Conservation (phyloP, 78 protist species). For the Emiliania huxleyi region DNA sequence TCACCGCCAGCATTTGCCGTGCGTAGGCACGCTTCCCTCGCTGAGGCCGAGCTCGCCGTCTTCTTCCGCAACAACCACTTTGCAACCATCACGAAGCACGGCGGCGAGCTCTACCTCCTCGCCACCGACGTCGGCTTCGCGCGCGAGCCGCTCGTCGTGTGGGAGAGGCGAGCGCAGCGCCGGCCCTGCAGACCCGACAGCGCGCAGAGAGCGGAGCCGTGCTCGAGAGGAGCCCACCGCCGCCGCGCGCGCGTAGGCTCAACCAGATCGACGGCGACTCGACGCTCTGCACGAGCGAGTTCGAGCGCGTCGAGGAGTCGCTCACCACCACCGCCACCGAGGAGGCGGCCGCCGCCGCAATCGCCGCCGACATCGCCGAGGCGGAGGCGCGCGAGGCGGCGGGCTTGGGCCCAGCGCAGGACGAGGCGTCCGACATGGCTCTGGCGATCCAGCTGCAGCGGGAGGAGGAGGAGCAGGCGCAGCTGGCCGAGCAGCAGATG, state of each 20-base stretch:
- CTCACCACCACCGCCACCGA: background rate
- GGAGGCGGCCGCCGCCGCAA: background rate
- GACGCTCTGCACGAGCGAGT: background rate
- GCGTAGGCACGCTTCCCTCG: background rate
- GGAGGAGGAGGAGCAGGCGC: background rate
- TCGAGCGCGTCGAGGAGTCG: background rate
- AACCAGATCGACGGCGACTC: conserved; percentile 29
- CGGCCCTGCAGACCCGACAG: background rate
- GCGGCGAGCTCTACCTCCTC: conserved; percentile 43
- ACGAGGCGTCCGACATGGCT: conserved; percentile 27
- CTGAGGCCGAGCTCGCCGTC: conserved; percentile 41
- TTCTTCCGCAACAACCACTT: conserved; percentile 68
- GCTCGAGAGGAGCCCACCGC: background rate
- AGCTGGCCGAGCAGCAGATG: background rate
- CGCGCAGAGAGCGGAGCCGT: background rate
- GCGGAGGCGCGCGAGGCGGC: background rate
- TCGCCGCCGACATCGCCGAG: background rate
- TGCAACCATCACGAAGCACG: conserved; percentile 39
- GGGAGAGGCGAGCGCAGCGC: background rate
- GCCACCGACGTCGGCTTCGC: conserved; percentile 51
- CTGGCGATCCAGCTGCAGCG: conserved; percentile 36
- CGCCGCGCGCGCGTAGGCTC: background rate
- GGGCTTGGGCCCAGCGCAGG: background rate
- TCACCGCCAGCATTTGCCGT: too few relatives aligned
- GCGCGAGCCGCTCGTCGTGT: conserved; percentile 38